Percentiles rank a stretch among this genome's conserved stretches.
Evolutionary conservation across 345 rosid species (phyloP).

Genomic region (Dipteronia dyeriana): DNA sequence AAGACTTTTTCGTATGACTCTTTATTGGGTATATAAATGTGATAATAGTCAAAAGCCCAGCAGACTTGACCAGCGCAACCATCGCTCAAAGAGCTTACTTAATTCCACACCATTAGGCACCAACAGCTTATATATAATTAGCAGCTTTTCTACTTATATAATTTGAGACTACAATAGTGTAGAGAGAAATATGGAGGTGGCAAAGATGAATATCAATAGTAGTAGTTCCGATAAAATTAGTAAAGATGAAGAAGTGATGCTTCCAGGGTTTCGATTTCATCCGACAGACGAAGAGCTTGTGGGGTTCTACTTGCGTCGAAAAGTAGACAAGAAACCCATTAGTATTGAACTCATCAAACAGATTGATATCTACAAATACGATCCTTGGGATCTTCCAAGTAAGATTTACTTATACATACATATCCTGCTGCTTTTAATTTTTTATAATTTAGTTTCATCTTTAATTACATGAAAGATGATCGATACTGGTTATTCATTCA

Average conservation of each 20-base stretch:
- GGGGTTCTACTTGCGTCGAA: slow-evolving; percentile 45
- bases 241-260: slow-evolving; percentile 26
- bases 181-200: slow-evolving; percentile 9
- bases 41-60: not conserved
- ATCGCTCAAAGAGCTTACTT: not conserved
- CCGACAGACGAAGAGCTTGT: slow-evolving; percentile 55
- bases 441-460: too few relatives aligned
- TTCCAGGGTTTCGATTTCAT: slow-evolving; percentile 52
- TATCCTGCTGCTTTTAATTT: too few relatives aligned
- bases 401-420: slow-evolving; percentile 3
- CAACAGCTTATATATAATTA: too few relatives aligned
- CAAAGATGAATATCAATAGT: not conserved
- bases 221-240: not conserved
- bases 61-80: slow-evolving; percentile 17
- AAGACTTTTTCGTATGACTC: slow-evolving; percentile 15
- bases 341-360: slow-evolving; percentile 43
- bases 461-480: too few relatives aligned
- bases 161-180: too few relatives aligned
- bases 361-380: slow-evolving; percentile 46
- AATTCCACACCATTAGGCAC: too few relatives aligned
- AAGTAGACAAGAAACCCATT: slow-evolving; percentile 38
- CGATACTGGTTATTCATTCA: too few relatives aligned
- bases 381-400: slow-evolving; percentile 63
- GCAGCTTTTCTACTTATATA: too few relatives aligned
- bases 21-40: not conserved